Percentiles rank a stretch among this genome's conserved stretches.
Evolutionary conservation across 805 yeast genomes (phyloP).

Genomic region (Candida nemodendra): DNA sequence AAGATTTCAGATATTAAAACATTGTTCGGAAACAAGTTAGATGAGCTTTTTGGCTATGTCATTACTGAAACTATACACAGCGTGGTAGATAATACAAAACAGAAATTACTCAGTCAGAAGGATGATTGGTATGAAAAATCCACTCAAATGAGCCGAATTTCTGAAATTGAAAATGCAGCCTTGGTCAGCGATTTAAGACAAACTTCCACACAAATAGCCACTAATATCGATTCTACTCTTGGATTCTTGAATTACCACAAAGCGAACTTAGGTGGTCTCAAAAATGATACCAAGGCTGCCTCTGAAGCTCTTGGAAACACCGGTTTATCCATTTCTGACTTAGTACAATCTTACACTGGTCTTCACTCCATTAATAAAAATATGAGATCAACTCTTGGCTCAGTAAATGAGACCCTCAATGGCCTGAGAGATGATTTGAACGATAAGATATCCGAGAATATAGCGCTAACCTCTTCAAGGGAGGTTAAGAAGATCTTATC

Average conservation of each 20-base stretch:
- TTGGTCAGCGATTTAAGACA: slow-evolving; percentile 2
- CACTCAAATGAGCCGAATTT: not conserved
- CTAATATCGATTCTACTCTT: slow-evolving; percentile 14
- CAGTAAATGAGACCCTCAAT: slow-evolving; percentile 4
- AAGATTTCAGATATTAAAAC: slow-evolving; percentile 10
- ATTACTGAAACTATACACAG: slow-evolving; percentile 9
- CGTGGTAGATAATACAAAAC: slow-evolving; percentile 9
- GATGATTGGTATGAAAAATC: slow-evolving; percentile 8
- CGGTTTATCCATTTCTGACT: slow-evolving; percentile 4
- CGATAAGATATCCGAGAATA: not conserved
- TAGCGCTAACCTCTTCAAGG: slow-evolving; percentile 1
- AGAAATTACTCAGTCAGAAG: slow-evolving; percentile 6
- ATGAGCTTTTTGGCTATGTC: slow-evolving; percentile 8
- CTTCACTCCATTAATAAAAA: slow-evolving; percentile 1
- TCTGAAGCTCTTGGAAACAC: not conserved
- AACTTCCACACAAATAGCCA: slow-evolving; percentile 4
- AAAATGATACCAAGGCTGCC: not conserved
- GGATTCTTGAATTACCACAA: slow-evolving; percentile 17
- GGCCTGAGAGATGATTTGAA: slow-evolving; percentile 6
- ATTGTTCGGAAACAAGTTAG: slow-evolving; percentile 7
- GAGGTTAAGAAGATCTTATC: slow-evolving; percentile 2
- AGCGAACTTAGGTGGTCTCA: slow-evolving; percentile 10
- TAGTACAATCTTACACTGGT: slow-evolving; percentile 6
- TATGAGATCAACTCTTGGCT: slow-evolving; percentile 3
- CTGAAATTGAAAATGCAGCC: not conserved